A percentile compares a stretch with the other conserved stretches of the same genome.
These are phyloP conservation scores for Penicillium verrucosum DNA, from an alignment of 2,329 filamentous ascomycete genomes.

Conservation along the genomic window DNA sequence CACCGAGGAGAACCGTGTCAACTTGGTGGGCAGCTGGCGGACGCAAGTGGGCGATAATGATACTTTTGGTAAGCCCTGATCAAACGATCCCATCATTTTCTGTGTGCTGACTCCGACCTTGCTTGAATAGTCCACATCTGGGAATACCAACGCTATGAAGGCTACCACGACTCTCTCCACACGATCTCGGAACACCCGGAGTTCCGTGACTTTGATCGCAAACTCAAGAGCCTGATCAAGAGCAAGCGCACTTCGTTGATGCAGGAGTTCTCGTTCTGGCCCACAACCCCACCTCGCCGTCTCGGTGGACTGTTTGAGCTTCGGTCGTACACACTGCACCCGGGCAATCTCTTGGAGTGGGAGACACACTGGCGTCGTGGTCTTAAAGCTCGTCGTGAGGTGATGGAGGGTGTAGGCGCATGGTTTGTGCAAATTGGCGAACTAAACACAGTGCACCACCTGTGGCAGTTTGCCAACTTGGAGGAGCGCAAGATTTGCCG, in stretches of 20 bases:
- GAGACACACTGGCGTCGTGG: slow-evolving; percentile 97
- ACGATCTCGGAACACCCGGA: slow-evolving; percentile 78
- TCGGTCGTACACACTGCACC: slow-evolving; percentile 92
- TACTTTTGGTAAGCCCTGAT: slow-evolving; percentile 69
- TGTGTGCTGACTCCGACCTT: slow-evolving; percentile 28
- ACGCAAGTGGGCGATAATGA: slow-evolving; percentile 97
- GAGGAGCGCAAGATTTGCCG: slow-evolving; percentile 87
- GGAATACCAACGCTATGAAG: slow-evolving; percentile 97
- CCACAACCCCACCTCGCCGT: slow-evolving; percentile 82
- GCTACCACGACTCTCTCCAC: slow-evolving; percentile 89
- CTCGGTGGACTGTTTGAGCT: slow-evolving; percentile 94
- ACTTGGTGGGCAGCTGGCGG: slow-evolving; percentile 96
- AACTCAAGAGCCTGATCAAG: slow-evolving; percentile 80
- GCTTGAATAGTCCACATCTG: slow-evolving; percentile 83
- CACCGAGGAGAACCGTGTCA: slow-evolving; percentile 83
- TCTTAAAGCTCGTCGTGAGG: slow-evolving; percentile 83
- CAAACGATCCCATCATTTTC: background rate
- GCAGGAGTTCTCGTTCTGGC: slow-evolving; percentile 99
- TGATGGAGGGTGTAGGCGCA: slow-evolving; percentile 97
- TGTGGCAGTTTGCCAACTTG: slow-evolving; percentile 97
- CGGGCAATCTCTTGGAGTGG: slow-evolving; percentile 95
- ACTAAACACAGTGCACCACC: slow-evolving; percentile 93
- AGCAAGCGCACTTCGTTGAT: slow-evolving; percentile 87
- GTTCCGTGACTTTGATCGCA: slow-evolving; percentile 76
- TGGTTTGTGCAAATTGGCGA: slow-evolving; percentile 99